Evolutionary conservation across 176 grass and related monocot genomes (phyloP).

Genomic region (Alopecurus myosuroides): DNA sequence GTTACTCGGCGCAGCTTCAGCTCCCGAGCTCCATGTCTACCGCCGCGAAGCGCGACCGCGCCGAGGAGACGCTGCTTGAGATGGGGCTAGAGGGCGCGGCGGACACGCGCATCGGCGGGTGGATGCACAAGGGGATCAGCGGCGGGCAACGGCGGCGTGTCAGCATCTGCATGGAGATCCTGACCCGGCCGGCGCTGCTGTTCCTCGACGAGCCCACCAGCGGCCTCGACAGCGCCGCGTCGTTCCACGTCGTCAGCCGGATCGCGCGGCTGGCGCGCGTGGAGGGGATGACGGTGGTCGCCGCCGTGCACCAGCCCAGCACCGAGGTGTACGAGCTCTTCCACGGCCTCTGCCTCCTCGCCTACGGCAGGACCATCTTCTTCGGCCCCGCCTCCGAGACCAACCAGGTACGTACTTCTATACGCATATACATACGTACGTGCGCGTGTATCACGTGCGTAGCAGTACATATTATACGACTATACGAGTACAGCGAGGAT

Average conservation of each 20-base stretch:
- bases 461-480: too few species aligned
- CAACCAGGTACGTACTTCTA: slow-evolving; percentile 74
- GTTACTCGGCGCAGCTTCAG: slow-evolving; percentile 82
- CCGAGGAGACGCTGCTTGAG: slow-evolving; percentile 73
- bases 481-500: too few species aligned
- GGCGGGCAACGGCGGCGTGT: slow-evolving; percentile 75
- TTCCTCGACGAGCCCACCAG: slow-evolving; percentile 97
- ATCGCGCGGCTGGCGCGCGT: slow-evolving; percentile 51
- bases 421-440: too few species aligned
- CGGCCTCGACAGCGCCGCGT: slow-evolving; percentile 85
- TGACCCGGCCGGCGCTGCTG: slow-evolving; percentile 65
- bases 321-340: slow-evolving; percentile 81
- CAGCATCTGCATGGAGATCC: slow-evolving; percentile 86
- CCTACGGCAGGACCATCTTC: slow-evolving; percentile 76
- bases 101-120: slow-evolving; percentile 75
- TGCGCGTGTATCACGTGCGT: too few species aligned
- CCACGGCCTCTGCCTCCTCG: slow-evolving; percentile 65
- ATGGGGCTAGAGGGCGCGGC: slow-evolving; percentile 70
- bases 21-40: slow-evolving; percentile 52
- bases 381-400: slow-evolving; percentile 61
- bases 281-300: slow-evolving; percentile 74
- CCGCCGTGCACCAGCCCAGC: slow-evolving; percentile 91
- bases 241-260: slow-evolving; percentile 68
- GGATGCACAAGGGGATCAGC: slow-evolving; percentile 75
- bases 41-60: slow-evolving; percentile 53